Evolutionary conservation across 2,329 filamentous ascomycete species (phyloP).

Genomic region (Verticillium longisporum): DNA sequence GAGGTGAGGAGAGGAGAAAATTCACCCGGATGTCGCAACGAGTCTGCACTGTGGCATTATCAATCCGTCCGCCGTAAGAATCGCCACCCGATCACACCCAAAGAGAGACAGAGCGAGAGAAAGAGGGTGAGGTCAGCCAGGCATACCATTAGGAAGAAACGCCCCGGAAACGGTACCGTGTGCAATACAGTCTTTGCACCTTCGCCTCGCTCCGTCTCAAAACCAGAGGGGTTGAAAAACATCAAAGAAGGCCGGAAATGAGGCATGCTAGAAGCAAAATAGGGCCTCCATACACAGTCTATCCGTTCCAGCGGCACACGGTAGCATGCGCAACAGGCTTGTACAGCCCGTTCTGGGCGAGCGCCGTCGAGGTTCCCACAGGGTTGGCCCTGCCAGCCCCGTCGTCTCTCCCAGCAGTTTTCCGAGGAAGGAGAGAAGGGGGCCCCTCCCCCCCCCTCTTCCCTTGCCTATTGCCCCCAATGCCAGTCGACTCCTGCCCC

Average conservation of each 20-base stretch:
- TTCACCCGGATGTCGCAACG: background rate
- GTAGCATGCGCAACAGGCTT: background rate
- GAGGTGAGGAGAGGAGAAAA: background rate
- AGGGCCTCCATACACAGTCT: background rate
- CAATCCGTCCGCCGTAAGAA: background rate
- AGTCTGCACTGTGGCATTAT: background rate
- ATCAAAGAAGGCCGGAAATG: background rate
- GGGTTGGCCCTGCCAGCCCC: background rate
- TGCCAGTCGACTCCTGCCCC: background rate
- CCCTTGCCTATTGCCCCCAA: background rate
- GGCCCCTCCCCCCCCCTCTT: background rate
- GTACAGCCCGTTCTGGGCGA: background rate
- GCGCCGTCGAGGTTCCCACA: background rate
- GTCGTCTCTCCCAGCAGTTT: background rate
- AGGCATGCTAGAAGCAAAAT: background rate
- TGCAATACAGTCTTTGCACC: background rate
- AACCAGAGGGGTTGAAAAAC: background rate
- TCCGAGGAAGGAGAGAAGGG: background rate
- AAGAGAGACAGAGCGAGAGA: too few relatives aligned
- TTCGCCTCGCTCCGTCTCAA: background rate
- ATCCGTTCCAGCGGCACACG: background rate
- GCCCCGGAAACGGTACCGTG: conserved; percentile 1
- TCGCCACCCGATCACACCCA: background rate
- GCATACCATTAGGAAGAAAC: background rate
- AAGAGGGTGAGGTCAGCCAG: background rate